Percentiles rank a stretch among this genome's conserved stretches.
These are phyloP conservation scores for Neoboletus subvelutipes DNA, from an alignment of 768 basidiomycete genomes.

Conservation along the genomic window DNA sequence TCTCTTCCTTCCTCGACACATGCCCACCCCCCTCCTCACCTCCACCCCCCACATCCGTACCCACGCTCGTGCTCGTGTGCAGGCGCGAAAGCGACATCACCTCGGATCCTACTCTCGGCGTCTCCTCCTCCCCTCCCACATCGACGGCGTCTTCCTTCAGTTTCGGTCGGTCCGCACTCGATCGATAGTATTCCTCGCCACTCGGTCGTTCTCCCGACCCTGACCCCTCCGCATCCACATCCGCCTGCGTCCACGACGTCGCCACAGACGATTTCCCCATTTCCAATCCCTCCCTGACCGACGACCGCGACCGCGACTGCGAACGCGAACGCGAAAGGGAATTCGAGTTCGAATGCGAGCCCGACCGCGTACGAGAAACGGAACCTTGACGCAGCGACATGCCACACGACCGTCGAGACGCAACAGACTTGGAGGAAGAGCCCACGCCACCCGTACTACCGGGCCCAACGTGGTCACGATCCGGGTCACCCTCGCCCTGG, in stretches of 20 bases:
- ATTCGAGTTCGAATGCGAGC: slow-evolving; percentile 4
- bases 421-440: not conserved
- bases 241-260: slow-evolving; percentile 30
- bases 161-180: not conserved
- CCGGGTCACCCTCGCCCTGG: not conserved
- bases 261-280: slow-evolving; percentile 24
- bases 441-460: not conserved
- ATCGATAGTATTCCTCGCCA: not conserved
- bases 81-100: slow-evolving; percentile 33
- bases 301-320: slow-evolving; percentile 17
- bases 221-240: not conserved
- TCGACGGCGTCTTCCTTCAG: not conserved
- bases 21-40: not conserved
- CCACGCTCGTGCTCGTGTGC: slow-evolving; percentile 20
- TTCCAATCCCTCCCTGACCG: slow-evolving; percentile 12
- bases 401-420: not conserved
- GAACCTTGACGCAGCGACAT: not conserved
- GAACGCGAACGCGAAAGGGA: slow-evolving; percentile 3
- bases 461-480: not conserved
- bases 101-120: slow-evolving; percentile 9
- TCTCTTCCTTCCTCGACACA: slow-evolving; percentile 21
- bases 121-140: not conserved
- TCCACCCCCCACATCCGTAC: slow-evolving; percentile 18
- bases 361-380: not conserved
- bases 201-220: not conserved